These are phyloP conservation scores for Ceratorhiza oryzae-sativae DNA, from an alignment of 1,284 basidiomycete species.

Conservation along the genomic window DNA sequence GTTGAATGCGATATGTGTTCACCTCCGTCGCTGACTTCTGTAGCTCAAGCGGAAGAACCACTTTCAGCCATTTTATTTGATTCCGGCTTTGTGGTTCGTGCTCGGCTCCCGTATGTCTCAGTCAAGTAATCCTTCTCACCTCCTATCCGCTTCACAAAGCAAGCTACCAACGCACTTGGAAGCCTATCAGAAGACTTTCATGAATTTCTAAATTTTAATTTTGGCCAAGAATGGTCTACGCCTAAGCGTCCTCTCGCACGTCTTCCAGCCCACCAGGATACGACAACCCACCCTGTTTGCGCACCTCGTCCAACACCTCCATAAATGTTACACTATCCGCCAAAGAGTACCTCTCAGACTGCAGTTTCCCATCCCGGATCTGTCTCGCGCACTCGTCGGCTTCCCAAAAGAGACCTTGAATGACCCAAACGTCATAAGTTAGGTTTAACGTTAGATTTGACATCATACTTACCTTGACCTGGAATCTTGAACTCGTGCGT, in stretches of 20 bases:
- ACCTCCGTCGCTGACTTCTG: slow-evolving; percentile 35
- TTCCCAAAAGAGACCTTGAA: slow-evolving; percentile 74
- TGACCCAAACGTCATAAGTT: slow-evolving; percentile 48
- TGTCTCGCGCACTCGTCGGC: slow-evolving; percentile 86
- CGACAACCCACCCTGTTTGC: slow-evolving; percentile 30
- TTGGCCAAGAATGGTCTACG: not conserved
- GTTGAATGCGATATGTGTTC: slow-evolving; percentile 41
- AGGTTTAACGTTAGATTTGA: slow-evolving; percentile 57
- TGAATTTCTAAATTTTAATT: too few species aligned
- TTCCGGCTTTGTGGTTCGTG: slow-evolving; percentile 39
- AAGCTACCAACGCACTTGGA: not conserved
- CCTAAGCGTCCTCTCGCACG: slow-evolving; percentile 7
- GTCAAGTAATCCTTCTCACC: not conserved
- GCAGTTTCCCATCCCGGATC: slow-evolving; percentile 56
- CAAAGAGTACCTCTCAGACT: slow-evolving; percentile 29
- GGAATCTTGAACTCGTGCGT: slow-evolving; percentile 62
- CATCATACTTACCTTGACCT: slow-evolving; percentile 53
- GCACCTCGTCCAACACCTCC: slow-evolving; percentile 41
- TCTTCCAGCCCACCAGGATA: slow-evolving; percentile 39
- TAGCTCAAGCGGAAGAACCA: not conserved
- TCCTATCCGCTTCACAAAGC: not conserved
- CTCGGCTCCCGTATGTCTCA: not conserved
- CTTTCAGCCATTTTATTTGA: slow-evolving; percentile 32
- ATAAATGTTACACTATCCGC: slow-evolving; percentile 36
- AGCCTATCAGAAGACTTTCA: not conserved